Conservation (phyloP, 1,284 basidiomycete genomes). For the Microbotryum scabiosae region DNA sequence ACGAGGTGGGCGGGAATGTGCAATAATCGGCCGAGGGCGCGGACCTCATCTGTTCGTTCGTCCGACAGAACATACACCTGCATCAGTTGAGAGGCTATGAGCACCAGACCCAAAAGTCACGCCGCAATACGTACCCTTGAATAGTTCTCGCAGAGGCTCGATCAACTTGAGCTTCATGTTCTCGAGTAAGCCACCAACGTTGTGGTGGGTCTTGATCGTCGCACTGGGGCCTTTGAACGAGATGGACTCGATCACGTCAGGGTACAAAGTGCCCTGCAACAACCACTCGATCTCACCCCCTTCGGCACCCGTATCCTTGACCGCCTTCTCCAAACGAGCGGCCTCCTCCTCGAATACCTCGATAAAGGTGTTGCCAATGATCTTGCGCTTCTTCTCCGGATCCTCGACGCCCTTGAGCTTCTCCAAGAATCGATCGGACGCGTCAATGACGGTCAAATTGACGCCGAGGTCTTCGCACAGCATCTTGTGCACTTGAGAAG, state of each 20-base stretch:
- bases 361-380: conserved; percentile 99
- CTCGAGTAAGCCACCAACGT: conserved; percentile 90
- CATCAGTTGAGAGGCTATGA: background rate
- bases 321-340: conserved; percentile 75
- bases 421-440: conserved; percentile 86
- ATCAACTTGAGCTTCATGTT: conserved; percentile 99
- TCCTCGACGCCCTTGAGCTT: conserved; percentile 85
- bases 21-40: conserved; percentile 81
- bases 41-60: conserved; percentile 83
- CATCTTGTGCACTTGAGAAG: conserved; percentile 89
- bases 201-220: conserved; percentile 99
- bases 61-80: too few relatives aligned
- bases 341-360: conserved; percentile 94
- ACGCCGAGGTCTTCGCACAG: conserved; percentile 88
- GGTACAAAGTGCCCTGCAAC: conserved; percentile 96
- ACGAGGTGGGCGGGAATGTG: conserved; percentile 88
- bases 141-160: conserved; percentile 92
- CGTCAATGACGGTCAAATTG: conserved; percentile 91
- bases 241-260: conserved; percentile 98
- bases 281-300: conserved; percentile 85
- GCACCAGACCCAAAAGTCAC: too few relatives aligned
- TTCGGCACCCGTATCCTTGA: conserved; percentile 51
- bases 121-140: conserved; percentile 64
- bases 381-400: conserved; percentile 94
- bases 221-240: conserved; percentile 99